Conservation (phyloP, 129 eudicot genomes). For the Dittrichia graveolens region DNA sequence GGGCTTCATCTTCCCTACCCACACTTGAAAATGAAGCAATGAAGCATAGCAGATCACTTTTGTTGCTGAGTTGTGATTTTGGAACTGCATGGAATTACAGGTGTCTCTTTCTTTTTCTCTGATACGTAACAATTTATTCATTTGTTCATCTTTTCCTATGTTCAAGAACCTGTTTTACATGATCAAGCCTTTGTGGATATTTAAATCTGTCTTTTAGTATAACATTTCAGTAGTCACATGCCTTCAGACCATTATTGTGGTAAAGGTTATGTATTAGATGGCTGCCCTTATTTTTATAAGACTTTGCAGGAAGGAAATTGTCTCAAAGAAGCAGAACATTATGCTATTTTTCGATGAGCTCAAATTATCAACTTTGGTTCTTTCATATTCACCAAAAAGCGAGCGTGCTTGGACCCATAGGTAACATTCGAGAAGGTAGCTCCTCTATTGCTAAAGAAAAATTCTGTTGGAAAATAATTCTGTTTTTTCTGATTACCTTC, state of each 20-base stretch:
- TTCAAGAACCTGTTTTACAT: too few relatives aligned
- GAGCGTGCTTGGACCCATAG: constrained; percentile 90
- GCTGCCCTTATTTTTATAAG: too few relatives aligned
- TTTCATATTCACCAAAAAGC: constrained; percentile 81
- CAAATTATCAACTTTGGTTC: constrained; percentile 55
- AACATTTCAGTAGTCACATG: too few relatives aligned
- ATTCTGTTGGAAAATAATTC: neutral
- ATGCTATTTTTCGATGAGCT: constrained; percentile 58
- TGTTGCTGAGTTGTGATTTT: constrained; percentile 82
- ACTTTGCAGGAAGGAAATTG: constrained; percentile 68
- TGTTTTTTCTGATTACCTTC: constrained; percentile 17
- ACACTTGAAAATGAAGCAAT: constrained; percentile 54
- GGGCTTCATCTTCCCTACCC: constrained; percentile 31
- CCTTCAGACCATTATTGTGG: too few relatives aligned
- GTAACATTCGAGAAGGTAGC: constrained; percentile 44
- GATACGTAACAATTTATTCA: constrained; percentile 6
- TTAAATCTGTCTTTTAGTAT: too few relatives aligned
- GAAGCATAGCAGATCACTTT: constrained; percentile 83
- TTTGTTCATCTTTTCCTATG: neutral
- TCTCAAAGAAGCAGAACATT: constrained; percentile 49
- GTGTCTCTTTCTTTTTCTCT: constrained; percentile 34
- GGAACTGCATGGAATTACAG: constrained; percentile 96
- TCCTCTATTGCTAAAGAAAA: constrained; percentile 3
- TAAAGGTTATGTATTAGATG: too few relatives aligned
- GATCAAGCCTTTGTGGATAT: too few relatives aligned